These are phyloP conservation scores for Fusarium denticulatum DNA, from an alignment of 2,329 filamentous ascomycete genomes.

Conservation along the genomic window DNA sequence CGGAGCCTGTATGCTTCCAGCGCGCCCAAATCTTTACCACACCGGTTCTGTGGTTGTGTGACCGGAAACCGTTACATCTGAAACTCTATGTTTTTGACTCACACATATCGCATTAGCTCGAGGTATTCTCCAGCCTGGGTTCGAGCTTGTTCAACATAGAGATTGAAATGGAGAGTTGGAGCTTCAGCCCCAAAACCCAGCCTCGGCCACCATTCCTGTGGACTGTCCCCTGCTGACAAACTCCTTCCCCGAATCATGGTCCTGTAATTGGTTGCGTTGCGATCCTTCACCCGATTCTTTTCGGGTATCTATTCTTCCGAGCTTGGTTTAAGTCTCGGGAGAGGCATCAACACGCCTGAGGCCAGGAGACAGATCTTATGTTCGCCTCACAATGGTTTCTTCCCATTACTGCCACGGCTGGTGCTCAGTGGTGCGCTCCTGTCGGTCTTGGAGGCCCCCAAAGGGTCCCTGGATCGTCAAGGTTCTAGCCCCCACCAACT, in stretches of 20 bases:
- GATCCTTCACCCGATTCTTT: slow-evolving; percentile 7
- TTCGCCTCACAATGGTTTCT: slow-evolving; percentile 22
- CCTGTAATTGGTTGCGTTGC: not conserved
- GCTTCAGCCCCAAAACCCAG: slow-evolving; percentile 25
- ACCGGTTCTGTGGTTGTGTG: slow-evolving; percentile 32
- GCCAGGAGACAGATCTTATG: slow-evolving; percentile 35
- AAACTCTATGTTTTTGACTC: slow-evolving; percentile 34
- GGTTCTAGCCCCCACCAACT: slow-evolving; percentile 39
- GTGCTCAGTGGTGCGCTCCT: slow-evolving; percentile 31
- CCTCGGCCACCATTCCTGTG: slow-evolving; percentile 15
- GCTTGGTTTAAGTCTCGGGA: slow-evolving; percentile 8
- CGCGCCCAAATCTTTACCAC: slow-evolving; percentile 19
- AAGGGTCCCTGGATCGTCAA: slow-evolving; percentile 34
- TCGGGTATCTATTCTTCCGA: slow-evolving; percentile 20
- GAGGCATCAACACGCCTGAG: slow-evolving; percentile 15
- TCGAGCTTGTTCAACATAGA: not conserved
- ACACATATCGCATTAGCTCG: slow-evolving; percentile 28
- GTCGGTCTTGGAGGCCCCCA: slow-evolving; percentile 10
- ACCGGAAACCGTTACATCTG: slow-evolving; percentile 35
- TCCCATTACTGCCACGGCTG: slow-evolving; percentile 12
- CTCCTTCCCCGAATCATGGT: not conserved
- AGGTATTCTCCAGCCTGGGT: slow-evolving; percentile 9
- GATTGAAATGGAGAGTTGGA: not conserved
- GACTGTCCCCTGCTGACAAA: not conserved
- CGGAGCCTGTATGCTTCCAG: slow-evolving; percentile 12